A percentile compares a stretch with the other conserved stretches of the same genome.
Conservation (phyloP, 345 rosid genomes). For the Durio zibethinus region DNA sequence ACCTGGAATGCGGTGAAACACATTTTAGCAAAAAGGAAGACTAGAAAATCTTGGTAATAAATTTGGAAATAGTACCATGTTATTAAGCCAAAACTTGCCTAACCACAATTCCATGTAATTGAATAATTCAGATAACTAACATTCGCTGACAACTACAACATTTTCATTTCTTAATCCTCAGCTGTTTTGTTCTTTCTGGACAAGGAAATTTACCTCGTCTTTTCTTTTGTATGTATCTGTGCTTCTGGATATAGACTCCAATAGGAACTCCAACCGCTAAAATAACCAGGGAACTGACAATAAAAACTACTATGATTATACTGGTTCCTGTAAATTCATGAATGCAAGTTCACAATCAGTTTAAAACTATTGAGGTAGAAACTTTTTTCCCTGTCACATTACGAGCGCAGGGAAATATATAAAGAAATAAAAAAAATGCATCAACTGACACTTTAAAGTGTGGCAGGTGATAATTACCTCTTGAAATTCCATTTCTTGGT, state of each 20-base stretch:
- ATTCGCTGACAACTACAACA: not conserved
- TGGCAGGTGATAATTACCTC: slow-evolving; percentile 40
- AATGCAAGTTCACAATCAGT: not conserved
- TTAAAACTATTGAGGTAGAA: not conserved
- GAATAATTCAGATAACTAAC: not conserved
- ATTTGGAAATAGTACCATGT: not conserved
- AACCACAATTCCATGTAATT: not conserved
- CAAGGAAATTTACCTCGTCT: slow-evolving; percentile 7
- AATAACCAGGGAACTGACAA: slow-evolving; percentile 60
- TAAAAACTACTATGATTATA: slow-evolving; percentile 63
- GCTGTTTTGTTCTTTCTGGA: not conserved
- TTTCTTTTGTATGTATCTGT: slow-evolving; percentile 14
- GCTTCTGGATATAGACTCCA: slow-evolving; percentile 50
- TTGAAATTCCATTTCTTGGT: slow-evolving; percentile 43
- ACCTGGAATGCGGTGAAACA: slow-evolving; percentile 35
- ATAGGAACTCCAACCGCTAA: slow-evolving; percentile 50
- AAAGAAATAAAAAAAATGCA: not conserved
- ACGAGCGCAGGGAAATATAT: not conserved
- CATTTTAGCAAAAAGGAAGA: not conserved
- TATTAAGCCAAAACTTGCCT: not conserved
- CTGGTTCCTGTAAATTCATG: slow-evolving; percentile 48
- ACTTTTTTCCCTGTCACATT: no score
- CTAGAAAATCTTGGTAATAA: not conserved
- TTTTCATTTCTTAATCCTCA: not conserved
- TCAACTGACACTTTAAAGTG: not conserved